These are phyloP conservation scores for Chytriomyces sp. DNA, from an alignment of 192 early-diverging fungal species.

Conservation along the genomic window DNA sequence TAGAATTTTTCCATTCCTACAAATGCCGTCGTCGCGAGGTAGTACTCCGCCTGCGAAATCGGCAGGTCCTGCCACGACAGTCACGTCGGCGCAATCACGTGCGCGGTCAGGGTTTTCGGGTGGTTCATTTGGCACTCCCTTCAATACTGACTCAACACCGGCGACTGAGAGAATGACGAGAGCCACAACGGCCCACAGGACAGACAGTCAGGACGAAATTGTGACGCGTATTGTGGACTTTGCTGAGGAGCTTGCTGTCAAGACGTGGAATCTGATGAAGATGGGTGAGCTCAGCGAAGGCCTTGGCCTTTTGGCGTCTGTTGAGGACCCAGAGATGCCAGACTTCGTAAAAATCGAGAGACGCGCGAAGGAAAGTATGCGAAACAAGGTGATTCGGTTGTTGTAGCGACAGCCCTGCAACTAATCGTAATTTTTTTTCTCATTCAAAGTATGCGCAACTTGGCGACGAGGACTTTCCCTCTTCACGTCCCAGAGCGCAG, in stretches of 20 bases:
- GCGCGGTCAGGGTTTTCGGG: background rate
- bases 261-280: slow-evolving; percentile 19
- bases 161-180: slow-evolving; percentile 9
- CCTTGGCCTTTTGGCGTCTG: background rate
- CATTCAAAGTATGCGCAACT: too few species aligned
- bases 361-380: background rate
- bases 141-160: background rate
- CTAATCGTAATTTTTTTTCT: too few species aligned
- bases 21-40: background rate
- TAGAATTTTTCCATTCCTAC: background rate
- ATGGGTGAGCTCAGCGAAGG: slow-evolving; percentile 14
- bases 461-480: background rate
- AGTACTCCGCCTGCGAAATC: background rate
- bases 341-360: slow-evolving; percentile 15
- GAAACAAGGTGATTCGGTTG: background rate
- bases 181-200: slow-evolving; percentile 1
- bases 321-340: slow-evolving; percentile 10
- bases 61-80: background rate
- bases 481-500: background rate
- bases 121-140: background rate
- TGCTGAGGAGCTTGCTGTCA: slow-evolving; percentile 12
- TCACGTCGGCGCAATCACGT: background rate
- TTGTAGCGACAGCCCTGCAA: too few species aligned
- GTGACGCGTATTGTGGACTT: slow-evolving; percentile 14
- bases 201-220: slow-evolving; percentile 8